Evolutionary conservation across 2,329 filamentous ascomycete species (phyloP).

Genomic region (Pseudodiploospora longispora): DNA sequence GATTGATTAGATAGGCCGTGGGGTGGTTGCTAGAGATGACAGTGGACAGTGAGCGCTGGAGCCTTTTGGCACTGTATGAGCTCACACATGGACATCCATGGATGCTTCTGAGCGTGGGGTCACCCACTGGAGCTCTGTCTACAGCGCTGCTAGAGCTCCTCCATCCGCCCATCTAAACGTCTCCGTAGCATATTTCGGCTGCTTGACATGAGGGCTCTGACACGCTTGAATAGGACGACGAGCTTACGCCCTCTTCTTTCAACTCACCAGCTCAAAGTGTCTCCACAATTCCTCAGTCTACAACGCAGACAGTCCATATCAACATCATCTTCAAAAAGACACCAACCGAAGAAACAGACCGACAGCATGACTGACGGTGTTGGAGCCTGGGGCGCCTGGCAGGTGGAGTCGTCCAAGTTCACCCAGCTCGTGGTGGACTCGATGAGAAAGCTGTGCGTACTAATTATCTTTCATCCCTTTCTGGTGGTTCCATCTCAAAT

Average conservation of each 20-base stretch:
- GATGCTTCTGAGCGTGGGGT: too few species aligned
- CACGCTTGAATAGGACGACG: neutral
- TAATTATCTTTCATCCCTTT: too few species aligned
- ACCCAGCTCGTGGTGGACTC: slow-evolving; percentile 60
- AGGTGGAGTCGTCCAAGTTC: slow-evolving; percentile 32
- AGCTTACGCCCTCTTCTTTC: too few species aligned
- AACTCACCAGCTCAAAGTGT: too few species aligned
- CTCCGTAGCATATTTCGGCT: too few species aligned
- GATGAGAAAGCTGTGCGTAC: slow-evolving; percentile 70
- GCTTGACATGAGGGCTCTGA: slow-evolving; percentile 12
- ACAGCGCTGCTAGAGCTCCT: too few species aligned
- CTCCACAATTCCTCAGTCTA: neutral
- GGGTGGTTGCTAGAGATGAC: slow-evolving; percentile 11
- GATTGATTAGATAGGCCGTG: slow-evolving; percentile 31
- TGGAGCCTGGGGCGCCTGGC: slow-evolving; percentile 32
- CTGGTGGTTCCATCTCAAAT: neutral
- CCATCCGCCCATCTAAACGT: too few species aligned
- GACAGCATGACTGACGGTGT: slow-evolving; percentile 17
- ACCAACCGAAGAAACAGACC: neutral
- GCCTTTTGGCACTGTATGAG: slow-evolving; percentile 23
- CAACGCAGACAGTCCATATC: neutral
- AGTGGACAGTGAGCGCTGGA: slow-evolving; percentile 9
- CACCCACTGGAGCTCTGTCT: too few species aligned
- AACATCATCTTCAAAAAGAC: neutral
- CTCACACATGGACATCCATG: slow-evolving; percentile 15